Base-by-base conservation (phyloP, 768 basidiomycete species). In the Paxillus rubicundulus region DNA sequence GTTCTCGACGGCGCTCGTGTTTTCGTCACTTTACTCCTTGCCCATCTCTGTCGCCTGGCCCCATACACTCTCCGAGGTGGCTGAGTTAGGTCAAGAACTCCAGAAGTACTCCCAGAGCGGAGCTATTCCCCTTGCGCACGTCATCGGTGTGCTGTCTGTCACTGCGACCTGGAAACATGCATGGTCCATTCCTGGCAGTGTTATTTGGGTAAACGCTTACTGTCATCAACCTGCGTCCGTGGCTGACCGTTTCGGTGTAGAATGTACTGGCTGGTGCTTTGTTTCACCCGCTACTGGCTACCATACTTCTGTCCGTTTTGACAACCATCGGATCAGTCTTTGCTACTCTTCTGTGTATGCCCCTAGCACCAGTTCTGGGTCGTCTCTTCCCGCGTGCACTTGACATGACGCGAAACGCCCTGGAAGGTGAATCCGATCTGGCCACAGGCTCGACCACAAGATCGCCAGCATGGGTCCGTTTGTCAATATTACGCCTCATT, bases 161-260 rank as follows among this genome's bases (percentile, higher is more conserved):
- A 86, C 88, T 16, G 90, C 91, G 4, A 74, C 92, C 27, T 98
- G 93, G 92, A 97, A 94, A 71, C 95, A 98, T 68, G 92, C 94
- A 4, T 98, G 94, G 95, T 94, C 91, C 54, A 82, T 98, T 52
- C 95, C 95, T 9, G 95, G 95, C 7, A 93, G 91, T 59, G 92
- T 96, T 44, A 78, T 96, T 45, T 86, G 94, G 87, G 90, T 90
- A 56, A 51, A 85, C 75, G 55, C 40, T 21, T 16, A 14, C 24
- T 1, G 9, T 5, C 17, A 9, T 46, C 18, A 33, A 18, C 21
- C 49, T 18, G 21, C 24, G 55, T 57, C 50, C 49, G 55, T 54
- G 56, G 57, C 52, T 64, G 39, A 65, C 40, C 41, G 39, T 39
- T 50, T 46, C 37, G n/a, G 53, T 47, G 4, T 62, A 94, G 90